Evolutionary conservation across 2,329 filamentous ascomycete species (phyloP).

Genomic region (Alternaria triticimaculans): DNA sequence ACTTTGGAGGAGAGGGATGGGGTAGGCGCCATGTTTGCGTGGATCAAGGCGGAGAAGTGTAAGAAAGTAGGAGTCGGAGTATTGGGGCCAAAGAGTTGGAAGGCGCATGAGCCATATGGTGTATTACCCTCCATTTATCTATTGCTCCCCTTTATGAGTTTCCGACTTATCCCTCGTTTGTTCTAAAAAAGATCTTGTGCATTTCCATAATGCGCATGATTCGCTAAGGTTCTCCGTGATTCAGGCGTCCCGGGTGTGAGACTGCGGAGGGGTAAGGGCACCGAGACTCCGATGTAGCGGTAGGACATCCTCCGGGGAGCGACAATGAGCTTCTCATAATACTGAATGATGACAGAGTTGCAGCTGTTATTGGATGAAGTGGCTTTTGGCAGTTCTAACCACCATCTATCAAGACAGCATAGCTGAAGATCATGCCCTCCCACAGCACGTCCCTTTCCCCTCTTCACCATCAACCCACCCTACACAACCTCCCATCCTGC

Average conservation of each 20-base stretch:
- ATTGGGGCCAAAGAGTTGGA: neutral
- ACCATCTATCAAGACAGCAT: neutral
- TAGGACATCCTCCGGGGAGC: neutral
- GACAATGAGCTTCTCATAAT: neutral
- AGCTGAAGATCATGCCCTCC: neutral
- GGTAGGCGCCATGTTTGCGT: neutral
- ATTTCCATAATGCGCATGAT: neutral
- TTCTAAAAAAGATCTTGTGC: neutral
- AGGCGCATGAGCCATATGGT: neutral
- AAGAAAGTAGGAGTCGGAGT: neutral
- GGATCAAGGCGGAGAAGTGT: neutral
- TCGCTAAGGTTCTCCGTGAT: neutral
- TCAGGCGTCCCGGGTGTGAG: neutral
- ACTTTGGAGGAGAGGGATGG: neutral
- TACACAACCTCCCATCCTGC: slow-evolving; percentile 38
- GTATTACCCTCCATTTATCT: rapidly evolving
- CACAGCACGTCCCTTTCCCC: neutral
- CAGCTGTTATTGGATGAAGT: neutral
- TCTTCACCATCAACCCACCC: slow-evolving; percentile 2
- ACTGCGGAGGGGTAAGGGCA: neutral
- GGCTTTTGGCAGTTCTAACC: neutral
- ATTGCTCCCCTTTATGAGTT: neutral
- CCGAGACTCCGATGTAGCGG: neutral
- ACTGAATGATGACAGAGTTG: rapidly evolving
- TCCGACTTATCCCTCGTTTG: neutral